Base-by-base conservation (phyloP, 2,329 filamentous ascomycete genomes). In the Dryadomyces quercivorus region DNA sequence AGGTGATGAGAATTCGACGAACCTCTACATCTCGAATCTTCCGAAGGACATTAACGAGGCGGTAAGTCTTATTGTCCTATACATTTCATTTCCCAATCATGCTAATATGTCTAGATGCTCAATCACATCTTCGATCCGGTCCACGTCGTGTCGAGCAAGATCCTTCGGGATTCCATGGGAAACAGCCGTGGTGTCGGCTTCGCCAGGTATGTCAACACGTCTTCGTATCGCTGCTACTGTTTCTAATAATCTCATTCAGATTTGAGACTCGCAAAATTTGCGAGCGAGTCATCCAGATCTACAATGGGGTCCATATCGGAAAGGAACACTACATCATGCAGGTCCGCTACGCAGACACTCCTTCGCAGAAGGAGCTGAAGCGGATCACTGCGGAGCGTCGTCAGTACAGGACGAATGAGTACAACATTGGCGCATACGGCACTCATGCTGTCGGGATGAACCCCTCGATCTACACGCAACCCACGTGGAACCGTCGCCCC, bases 111-210 rank as follows among this genome's bases (percentile, higher is more conserved):
- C 15, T 10, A 18, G 82, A 86, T 89, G 69, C 78, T 88, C 62
- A 85, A 83, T 64, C 83, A 80, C 59, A 90, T 88, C 66, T 95
- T 88, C 72, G 76, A 78, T 56, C 85, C 85, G 54, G 88, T 85
- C 70, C 84, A 84, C 63, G 92, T 96, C 59, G 80, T 93, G 66
- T 97, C 92, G 2, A 91, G 89, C 76, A 91, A 94, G 72, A 95
- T 98, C 62, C 86, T 96, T 59, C 88, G 92, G 51, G 92, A 97
- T 68, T 82, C 81, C 63, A 86, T 91, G 67, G 93, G 91, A 56
- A 90, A 93, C 65, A 95, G 92, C 68, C 92, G 94, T 63, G 92
- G 94, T 61, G 93, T 98, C 66, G 93, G 93, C 42, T 98, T 98
- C 72, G 92, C 92, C 70, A 86, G 93, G 92, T 95, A 75, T 65